Conservation (phyloP, 176 grass and related monocot species). For the barley (Hordeum vulgare) region MorexV3_pseudomolecules_assembly NC_058521.1:515019436-515019935, state of each 20-base stretch:
- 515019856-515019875: too few species aligned
- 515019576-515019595: slow-evolving; percentile 76
- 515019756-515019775: neutral
- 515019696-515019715: neutral
- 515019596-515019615: slow-evolving; percentile 81
- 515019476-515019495: slow-evolving; percentile 95
- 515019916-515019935: neutral
- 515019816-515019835: too few species aligned
- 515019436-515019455: slow-evolving; percentile 12
- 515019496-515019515: slow-evolving; percentile 89
- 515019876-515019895: neutral
- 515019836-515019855: too few species aligned
- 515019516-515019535: slow-evolving; percentile 82
- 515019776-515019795: too few species aligned
- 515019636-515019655: neutral
- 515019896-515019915: neutral
- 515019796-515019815: too few species aligned
- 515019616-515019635: neutral
- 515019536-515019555: slow-evolving; percentile 61
- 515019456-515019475: slow-evolving; percentile 88
- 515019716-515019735: neutral
- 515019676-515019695: neutral
- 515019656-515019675: neutral
- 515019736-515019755: neutral
- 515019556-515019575: slow-evolving; percentile 83